These are phyloP conservation scores for Corymbia maculata DNA, from an alignment of 345 rosid genomes.

Conservation along the genomic window DNA sequence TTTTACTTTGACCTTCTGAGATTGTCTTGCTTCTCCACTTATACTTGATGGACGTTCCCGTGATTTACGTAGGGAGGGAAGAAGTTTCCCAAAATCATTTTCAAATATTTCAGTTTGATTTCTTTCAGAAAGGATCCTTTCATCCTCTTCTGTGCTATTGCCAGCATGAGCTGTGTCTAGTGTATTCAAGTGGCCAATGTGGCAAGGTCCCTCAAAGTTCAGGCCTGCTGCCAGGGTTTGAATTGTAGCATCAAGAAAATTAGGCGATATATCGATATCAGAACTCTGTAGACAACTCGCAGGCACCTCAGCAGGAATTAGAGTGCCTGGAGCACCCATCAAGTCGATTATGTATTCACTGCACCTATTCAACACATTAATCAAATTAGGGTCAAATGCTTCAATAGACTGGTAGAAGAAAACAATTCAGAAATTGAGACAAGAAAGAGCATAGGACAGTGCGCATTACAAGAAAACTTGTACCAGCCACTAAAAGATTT, in stretches of 20 bases:
- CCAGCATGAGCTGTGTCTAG: slow-evolving; percentile 24
- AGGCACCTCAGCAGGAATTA: slow-evolving; percentile 88
- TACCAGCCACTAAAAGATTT: neutral
- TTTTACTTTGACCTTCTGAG: slow-evolving; percentile 74
- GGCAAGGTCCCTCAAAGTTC: slow-evolving; percentile 4
- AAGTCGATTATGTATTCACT: slow-evolving; percentile 92
- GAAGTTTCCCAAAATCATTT: slow-evolving; percentile 58
- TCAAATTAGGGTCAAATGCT: neutral
- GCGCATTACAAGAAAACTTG: neutral
- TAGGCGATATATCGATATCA: slow-evolving; percentile 31
- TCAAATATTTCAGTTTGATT: slow-evolving; percentile 49
- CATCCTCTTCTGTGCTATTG: slow-evolving; percentile 21
- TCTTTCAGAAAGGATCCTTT: slow-evolving; percentile 25
- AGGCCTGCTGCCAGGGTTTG: slow-evolving; percentile 19
- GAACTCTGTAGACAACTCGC: slow-evolving; percentile 45
- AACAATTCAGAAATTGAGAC: neutral
- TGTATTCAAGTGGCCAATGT: slow-evolving; percentile 8
- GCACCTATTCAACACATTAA: slow-evolving; percentile 13
- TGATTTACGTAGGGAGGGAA: slow-evolving; percentile 27
- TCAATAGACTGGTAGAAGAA: neutral
- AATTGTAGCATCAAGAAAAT: slow-evolving; percentile 24
- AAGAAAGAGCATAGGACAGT: neutral
- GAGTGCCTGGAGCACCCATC: slow-evolving; percentile 97
- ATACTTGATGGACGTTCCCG: slow-evolving; percentile 27
- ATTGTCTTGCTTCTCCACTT: slow-evolving; percentile 41